Conservation (phyloP, 306 rosid genomes). For the Pachyrhizus erosus region DNA sequence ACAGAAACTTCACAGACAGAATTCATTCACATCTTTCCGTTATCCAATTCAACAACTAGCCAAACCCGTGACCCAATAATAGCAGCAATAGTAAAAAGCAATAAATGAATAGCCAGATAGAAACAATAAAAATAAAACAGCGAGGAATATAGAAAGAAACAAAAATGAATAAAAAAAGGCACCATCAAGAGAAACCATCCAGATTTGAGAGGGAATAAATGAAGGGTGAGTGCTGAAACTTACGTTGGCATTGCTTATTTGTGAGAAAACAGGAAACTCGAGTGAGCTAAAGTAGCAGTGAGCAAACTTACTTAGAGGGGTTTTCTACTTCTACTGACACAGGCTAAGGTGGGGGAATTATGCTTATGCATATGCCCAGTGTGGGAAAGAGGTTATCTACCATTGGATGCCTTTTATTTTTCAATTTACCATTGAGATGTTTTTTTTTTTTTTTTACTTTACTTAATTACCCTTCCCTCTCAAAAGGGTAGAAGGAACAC, state of each 20-base stretch:
- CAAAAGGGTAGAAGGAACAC: too few relatives aligned
- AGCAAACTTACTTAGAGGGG: slow-evolving; percentile 45
- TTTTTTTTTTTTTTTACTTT: too few relatives aligned
- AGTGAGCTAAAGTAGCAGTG: slow-evolving; percentile 8
- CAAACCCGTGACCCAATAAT: slow-evolving; percentile 26
- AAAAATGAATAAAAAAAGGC: slow-evolving; percentile 5
- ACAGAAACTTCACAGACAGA: slow-evolving; percentile 21
- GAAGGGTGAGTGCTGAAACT: not conserved
- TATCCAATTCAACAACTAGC: slow-evolving; percentile 18
- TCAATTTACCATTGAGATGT: too few relatives aligned
- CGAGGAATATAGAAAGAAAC: not conserved
- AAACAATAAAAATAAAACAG: not conserved
- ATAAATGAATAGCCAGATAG: slow-evolving; percentile 21
- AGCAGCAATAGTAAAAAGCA: slow-evolving; percentile 32
- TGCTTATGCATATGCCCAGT: too few relatives aligned
- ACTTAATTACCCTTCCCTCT: too few relatives aligned
- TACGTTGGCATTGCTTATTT: not conserved
- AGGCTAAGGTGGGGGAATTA: too few relatives aligned
- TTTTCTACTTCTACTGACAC: slow-evolving; percentile 36
- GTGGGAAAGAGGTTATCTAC: too few relatives aligned
- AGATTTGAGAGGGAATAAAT: not conserved
- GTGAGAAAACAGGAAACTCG: slow-evolving; percentile 24
- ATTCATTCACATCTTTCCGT: not conserved
- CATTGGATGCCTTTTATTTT: too few relatives aligned
- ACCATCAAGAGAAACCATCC: not conserved